phyloP scores from a whole-genome alignment of 345 rosid genomes.

The Xanthoceras sorbifolium region DNA sequence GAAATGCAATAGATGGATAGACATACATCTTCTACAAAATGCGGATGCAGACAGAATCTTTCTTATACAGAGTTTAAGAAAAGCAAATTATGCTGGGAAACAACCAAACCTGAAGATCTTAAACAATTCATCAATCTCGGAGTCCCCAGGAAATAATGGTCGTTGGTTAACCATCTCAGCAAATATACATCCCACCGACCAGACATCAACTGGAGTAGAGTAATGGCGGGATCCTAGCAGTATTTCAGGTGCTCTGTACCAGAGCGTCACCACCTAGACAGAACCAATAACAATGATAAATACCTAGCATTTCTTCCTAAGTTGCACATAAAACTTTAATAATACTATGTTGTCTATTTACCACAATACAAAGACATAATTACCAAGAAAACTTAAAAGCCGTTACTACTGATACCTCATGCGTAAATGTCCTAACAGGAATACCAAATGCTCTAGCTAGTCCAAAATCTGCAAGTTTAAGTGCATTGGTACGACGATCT shows the following conservation, averaged over 20 bases:
- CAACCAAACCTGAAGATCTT: slow-evolving; percentile 85
- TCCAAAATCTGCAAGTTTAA: slow-evolving; percentile 99
- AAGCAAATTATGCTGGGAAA: background rate
- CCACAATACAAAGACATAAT: slow-evolving; percentile 1
- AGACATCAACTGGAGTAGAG: slow-evolving; percentile 96
- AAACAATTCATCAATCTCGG: slow-evolving; percentile 95
- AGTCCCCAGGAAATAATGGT: slow-evolving; percentile 97
- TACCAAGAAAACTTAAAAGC: slow-evolving; percentile 6
- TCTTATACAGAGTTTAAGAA: background rate
- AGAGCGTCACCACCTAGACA: slow-evolving; percentile 89
- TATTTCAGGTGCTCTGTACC: slow-evolving; percentile 99
- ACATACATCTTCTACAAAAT: background rate
- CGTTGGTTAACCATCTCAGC: slow-evolving; percentile 98
- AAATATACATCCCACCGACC: slow-evolving; percentile 99
- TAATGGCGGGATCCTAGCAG: slow-evolving; percentile 95
- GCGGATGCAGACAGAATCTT: background rate
- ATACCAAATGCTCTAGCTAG: slow-evolving; percentile 97
- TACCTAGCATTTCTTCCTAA: background rate
- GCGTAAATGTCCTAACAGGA: slow-evolving; percentile 99
- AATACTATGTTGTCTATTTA: background rate
- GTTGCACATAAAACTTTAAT: background rate
- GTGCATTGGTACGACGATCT: slow-evolving; percentile 84
- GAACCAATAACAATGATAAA: slow-evolving; percentile 12
- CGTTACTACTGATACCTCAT: slow-evolving; percentile 62
- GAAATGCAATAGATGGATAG: background rate